phyloP scores from a whole-genome alignment of 2,329 filamentous ascomycete species.

The Podosphaera fusca region DNA sequence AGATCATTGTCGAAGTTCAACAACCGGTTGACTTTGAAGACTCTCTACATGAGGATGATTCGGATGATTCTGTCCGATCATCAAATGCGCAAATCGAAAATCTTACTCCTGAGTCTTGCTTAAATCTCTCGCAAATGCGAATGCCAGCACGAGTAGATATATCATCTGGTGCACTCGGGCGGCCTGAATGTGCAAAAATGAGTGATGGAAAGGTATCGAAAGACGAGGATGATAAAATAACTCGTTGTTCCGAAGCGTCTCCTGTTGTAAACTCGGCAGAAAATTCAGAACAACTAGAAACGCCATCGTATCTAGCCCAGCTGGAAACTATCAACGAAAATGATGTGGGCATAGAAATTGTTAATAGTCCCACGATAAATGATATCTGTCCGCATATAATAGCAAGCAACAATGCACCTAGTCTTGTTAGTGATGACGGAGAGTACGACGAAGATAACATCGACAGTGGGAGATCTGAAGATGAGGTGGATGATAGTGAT shows the following conservation, averaged over 20 bases:
- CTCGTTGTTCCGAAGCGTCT: not conserved
- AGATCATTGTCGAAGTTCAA: constrained; percentile 37
- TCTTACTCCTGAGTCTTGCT: not conserved
- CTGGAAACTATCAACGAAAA: constrained; percentile 3
- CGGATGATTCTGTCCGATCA: constrained; percentile 14
- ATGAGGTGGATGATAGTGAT: constrained; percentile 33
- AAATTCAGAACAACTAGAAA: not conserved
- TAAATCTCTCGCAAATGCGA: constrained; percentile 23
- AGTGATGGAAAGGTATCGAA: constrained; percentile 15
- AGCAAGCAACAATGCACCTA: constrained; percentile 54
- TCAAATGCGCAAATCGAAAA: not conserved
- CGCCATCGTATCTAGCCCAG: not conserved
- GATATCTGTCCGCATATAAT: constrained; percentile 47
- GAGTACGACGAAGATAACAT: constrained; percentile 47
- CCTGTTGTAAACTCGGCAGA: not conserved
- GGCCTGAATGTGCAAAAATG: constrained; percentile 35
- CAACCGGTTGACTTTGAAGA: constrained; percentile 28
- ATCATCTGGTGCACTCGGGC: constrained; percentile 24
- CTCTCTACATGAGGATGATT: constrained; percentile 17
- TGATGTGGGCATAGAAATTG: constrained; percentile 17
- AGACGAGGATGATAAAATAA: not conserved
- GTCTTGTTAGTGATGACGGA: constrained; percentile 58
- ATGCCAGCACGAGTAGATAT: constrained; percentile 34
- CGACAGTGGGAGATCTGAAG: constrained; percentile 24
- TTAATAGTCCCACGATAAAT: constrained; percentile 26